Evolutionary conservation across 176 grass and related monocot genomes (phyloP), one percentile per base, ranked within the genome.

Genomic region (Eleusine indica): DNA sequence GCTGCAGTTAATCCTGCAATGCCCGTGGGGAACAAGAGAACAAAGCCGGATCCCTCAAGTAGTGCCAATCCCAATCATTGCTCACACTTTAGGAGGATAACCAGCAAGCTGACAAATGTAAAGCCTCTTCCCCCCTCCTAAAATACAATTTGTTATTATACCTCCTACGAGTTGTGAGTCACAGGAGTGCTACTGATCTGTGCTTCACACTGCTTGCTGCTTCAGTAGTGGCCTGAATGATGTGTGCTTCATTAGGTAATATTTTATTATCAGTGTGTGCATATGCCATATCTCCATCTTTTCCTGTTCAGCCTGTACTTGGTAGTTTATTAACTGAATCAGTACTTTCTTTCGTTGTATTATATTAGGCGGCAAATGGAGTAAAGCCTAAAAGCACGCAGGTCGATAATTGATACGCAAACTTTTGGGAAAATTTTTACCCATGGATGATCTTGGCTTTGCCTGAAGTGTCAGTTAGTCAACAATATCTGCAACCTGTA

Each of bases 11-110:
- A 86, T 68, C 71, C 46, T 87, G 86, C 84, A 69, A 80, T 54
- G 63, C 68, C 51, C 80, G 64, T 21, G 88, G 80, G 74, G 84
- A 83, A 69, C 88, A 90, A 86, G 41, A 83, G 41, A 62, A 68
- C 49, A 83, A 86, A 29, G 18, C 52, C 62, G 25, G 25, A 25
- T 21, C 9, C 63, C 62, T 28, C 12, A 19, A 30, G 54, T 62
- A 74, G 73, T 85, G 71, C 60, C 56, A 64, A 53, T 89, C 83
- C 48, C 52, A 80, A 86, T 83, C 75, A 86, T 66, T 79, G 69
- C 53, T 69, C 52, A 86, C 63, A 76, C 74, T 89, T 80, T 44
- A 39, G 73, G 82, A 78, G 68, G 39, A 74, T 65, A 7, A 71
- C 73, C 78, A 70, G 30, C 32, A 79, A 66, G 80, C 17, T 65